These are phyloP conservation scores for Pichia sp. DNA, from an alignment of 1,139 yeast species.

Conservation along the genomic window DNA sequence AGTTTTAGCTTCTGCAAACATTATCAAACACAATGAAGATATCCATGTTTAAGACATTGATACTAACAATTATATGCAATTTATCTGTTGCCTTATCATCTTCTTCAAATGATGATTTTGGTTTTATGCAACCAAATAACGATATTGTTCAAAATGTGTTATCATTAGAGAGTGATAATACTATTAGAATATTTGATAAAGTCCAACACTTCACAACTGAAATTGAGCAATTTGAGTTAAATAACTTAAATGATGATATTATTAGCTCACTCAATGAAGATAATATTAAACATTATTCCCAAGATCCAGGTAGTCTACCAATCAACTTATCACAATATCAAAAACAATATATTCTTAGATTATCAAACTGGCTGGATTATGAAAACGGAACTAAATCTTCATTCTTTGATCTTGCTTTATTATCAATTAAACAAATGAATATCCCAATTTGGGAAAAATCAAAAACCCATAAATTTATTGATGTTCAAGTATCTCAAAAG, in stretches of 20 bases:
- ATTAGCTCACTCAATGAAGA: neutral
- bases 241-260: neutral
- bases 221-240: slow-evolving; percentile 1
- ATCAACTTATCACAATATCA: slow-evolving; percentile 33
- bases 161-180: neutral
- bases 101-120: neutral
- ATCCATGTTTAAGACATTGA: neutral
- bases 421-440: slow-evolving; percentile 27
- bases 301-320: slow-evolving; percentile 2
- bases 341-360: slow-evolving; percentile 47
- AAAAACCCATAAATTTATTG: slow-evolving; percentile 32
- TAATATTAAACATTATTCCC: slow-evolving; percentile 5
- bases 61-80: neutral
- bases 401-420: slow-evolving; percentile 17
- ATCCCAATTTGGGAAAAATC: slow-evolving; percentile 37
- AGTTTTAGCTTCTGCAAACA: no score
- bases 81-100: neutral
- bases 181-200: neutral
- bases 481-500: slow-evolving; percentile 31
- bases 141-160: neutral
- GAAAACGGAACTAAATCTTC: slow-evolving; percentile 1
- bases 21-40: neutral
- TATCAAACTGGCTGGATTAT: slow-evolving; percentile 23
- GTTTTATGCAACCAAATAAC: neutral
- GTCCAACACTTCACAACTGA: neutral